Conservation (phyloP, 495 filamentous ascomycete genomes). For the Daldinia childiae region DNA sequence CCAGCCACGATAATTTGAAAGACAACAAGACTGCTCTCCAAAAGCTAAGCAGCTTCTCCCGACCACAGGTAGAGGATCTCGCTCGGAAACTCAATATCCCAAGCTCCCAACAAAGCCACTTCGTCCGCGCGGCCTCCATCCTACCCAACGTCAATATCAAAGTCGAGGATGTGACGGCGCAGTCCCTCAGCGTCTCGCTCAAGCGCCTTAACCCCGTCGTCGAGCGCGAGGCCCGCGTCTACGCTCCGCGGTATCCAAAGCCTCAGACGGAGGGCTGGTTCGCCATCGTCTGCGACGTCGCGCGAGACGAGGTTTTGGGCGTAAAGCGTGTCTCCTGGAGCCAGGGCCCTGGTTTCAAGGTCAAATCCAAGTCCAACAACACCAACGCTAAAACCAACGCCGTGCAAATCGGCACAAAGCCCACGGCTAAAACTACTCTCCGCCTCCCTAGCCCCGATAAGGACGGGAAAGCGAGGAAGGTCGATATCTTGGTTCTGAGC, state of each 20-base stretch:
- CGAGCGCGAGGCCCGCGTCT: conserved; percentile 74
- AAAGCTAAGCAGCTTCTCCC: conserved; percentile 47
- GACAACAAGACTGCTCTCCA: conserved; percentile 47
- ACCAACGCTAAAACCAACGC: neutral
- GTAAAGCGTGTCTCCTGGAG: conserved; percentile 86
- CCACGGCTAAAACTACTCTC: conserved; percentile 63
- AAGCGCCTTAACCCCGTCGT: conserved; percentile 71
- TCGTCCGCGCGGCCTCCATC: conserved; percentile 66
- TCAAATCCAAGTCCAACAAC: neutral
- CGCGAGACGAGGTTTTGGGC: conserved; percentile 78
- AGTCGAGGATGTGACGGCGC: conserved; percentile 66
- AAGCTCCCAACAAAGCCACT: conserved; percentile 42
- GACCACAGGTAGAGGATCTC: conserved; percentile 57
- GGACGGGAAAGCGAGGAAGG: conserved; percentile 53
- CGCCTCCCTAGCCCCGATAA: conserved; percentile 65
- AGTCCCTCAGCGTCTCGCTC: conserved; percentile 69
- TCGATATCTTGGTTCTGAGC: conserved; percentile 80
- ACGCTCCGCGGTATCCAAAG: conserved; percentile 90
- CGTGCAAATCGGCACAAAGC: conserved; percentile 47
- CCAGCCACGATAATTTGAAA: conserved; percentile 57
- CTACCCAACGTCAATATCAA: conserved; percentile 76
- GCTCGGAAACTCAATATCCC: conserved; percentile 53
- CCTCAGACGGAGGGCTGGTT: conserved; percentile 96
- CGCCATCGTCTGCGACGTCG: conserved; percentile 72
- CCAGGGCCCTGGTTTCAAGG: conserved; percentile 30